A percentile compares a stretch with the other conserved stretches of the same genome.
Conservation (phyloP, 2,329 filamentous ascomycete genomes). For the Penicillium freii region DNA sequence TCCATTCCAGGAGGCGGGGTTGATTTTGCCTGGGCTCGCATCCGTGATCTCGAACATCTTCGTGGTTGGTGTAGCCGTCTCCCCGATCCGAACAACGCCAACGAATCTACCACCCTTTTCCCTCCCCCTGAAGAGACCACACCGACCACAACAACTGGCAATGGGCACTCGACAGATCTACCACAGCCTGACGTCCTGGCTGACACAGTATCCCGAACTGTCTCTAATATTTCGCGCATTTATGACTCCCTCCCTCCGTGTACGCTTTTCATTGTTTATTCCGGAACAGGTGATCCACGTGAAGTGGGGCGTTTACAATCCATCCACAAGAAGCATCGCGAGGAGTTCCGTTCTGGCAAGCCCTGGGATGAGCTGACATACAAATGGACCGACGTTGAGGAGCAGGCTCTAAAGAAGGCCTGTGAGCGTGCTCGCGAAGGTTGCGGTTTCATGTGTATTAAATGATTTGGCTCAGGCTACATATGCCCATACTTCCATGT, state of each 20-base stretch:
- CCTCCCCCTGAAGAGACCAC: constrained; percentile 28
- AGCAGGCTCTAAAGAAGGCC: constrained; percentile 58
- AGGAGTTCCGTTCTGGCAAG: constrained; percentile 59
- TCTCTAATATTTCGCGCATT: constrained; percentile 52
- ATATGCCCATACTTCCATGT: neutral
- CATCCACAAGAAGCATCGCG: constrained; percentile 55
- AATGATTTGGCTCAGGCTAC: constrained; percentile 35
- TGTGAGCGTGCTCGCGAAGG: constrained; percentile 58
- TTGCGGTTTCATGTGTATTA: constrained; percentile 59
- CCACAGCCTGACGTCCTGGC: constrained; percentile 37
- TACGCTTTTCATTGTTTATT: constrained; percentile 63
- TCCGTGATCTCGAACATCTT: constrained; percentile 60
- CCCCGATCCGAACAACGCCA: constrained; percentile 47
- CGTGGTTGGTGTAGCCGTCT: constrained; percentile 60
- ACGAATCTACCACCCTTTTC: constrained; percentile 33
- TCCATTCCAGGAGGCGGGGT: constrained; percentile 53
- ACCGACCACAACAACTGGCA: constrained; percentile 12
- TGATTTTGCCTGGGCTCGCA: constrained; percentile 62
- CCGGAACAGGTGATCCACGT: constrained; percentile 62
- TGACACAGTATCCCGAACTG: constrained; percentile 50
- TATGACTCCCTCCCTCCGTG: constrained; percentile 57
- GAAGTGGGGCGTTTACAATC: constrained; percentile 56
- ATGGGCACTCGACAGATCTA: constrained; percentile 3
- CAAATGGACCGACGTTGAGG: constrained; percentile 64
- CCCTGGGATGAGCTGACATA: constrained; percentile 61